Percentiles rank a stretch among this genome's conserved stretches.
Conservation (phyloP, 164 flowering plant species). For the Macadamia tetraphylla region DNA sequence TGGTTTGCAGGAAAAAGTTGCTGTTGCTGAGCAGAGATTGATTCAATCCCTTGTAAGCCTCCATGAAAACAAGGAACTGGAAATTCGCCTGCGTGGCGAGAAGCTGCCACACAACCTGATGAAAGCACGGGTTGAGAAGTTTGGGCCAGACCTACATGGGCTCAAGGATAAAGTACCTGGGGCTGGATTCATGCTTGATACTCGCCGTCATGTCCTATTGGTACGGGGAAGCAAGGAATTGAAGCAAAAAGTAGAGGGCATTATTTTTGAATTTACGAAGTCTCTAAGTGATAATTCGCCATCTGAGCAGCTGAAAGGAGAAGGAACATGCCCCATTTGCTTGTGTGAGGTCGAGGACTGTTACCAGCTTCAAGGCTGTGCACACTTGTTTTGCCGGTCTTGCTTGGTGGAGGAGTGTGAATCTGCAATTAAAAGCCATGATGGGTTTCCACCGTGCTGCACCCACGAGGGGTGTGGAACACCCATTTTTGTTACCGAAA, state of each 20-base stretch:
- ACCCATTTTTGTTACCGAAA: slow-evolving; percentile 48
- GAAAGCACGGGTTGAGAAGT: slow-evolving; percentile 65
- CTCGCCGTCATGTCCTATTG: slow-evolving; percentile 53
- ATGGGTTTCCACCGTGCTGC: slow-evolving; percentile 70
- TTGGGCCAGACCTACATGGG: slow-evolving; percentile 82
- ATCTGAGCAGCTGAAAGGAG: slow-evolving; percentile 19
- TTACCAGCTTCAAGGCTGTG: slow-evolving; percentile 64
- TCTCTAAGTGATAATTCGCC: slow-evolving; percentile 10
- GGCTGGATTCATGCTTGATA: slow-evolving; percentile 52
- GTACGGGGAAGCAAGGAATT: slow-evolving; percentile 51
- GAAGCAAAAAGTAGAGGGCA: slow-evolving; percentile 59
- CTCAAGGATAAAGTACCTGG: slow-evolving; percentile 64
- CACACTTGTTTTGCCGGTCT: slow-evolving; percentile 54
- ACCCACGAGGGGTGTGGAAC: slow-evolving; percentile 45
- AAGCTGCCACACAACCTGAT: slow-evolving; percentile 55
- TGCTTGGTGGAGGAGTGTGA: slow-evolving; percentile 86
- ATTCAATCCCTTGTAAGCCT: slow-evolving; percentile 45
- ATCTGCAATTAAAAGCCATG: slow-evolving; percentile 60
- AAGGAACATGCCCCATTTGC: slow-evolving; percentile 69
- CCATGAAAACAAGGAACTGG: slow-evolving; percentile 56
- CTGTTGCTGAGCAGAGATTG: slow-evolving; percentile 45
- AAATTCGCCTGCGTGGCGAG: slow-evolving; percentile 64
- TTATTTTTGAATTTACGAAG: slow-evolving; percentile 42
- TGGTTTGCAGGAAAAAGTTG: slow-evolving; percentile 49
- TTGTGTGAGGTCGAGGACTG: slow-evolving; percentile 76